These are phyloP conservation scores for Cladophialophora bantiana DNA, from an alignment of 2,329 filamentous ascomycete genomes.

Conservation along the genomic window DNA sequence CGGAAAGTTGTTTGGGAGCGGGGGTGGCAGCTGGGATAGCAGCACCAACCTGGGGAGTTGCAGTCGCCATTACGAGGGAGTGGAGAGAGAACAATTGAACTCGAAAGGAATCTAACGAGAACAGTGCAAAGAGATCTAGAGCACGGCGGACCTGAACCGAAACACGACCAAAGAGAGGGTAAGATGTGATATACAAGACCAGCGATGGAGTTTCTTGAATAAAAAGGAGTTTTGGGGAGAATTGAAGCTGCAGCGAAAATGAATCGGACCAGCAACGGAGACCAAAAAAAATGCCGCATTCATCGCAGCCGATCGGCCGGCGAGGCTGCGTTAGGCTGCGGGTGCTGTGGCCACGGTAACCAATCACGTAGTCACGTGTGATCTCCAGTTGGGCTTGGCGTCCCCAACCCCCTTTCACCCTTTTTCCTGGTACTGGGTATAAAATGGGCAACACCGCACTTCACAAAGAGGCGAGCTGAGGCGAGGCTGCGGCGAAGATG, in stretches of 20 bases:
- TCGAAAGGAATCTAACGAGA: conserved; percentile 16
- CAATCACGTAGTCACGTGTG: conserved; percentile 18
- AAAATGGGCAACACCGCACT: too few species aligned
- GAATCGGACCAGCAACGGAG: conserved; percentile 17
- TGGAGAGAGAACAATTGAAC: conserved; percentile 31
- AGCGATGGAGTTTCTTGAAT: neutral
- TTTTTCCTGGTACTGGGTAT: too few species aligned
- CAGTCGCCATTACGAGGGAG: conserved; percentile 49
- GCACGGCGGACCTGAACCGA: conserved; percentile 8
- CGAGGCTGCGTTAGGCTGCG: neutral
- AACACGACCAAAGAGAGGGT: neutral
- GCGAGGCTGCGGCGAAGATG: conserved; percentile 10
- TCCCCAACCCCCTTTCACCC: conserved; percentile 1
- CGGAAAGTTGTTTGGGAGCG: conserved; percentile 63
- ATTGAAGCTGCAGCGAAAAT: conserved; percentile 20
- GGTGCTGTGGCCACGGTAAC: neutral
- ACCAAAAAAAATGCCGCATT: conserved; percentile 20
- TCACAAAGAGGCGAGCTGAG: neutral
- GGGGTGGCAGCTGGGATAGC: conserved; percentile 56
- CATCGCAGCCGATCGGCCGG: conserved; percentile 13
- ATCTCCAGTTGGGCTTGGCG: neutral
- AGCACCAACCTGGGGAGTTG: conserved; percentile 61
- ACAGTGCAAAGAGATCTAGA: conserved; percentile 15
- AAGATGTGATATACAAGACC: too few species aligned
- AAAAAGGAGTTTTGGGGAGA: neutral